Percentiles rank a stretch among this genome's conserved stretches.
phyloP scores from a whole-genome alignment of 192 early-diverging fungal genomes.

The Allomyces javanicus region DNA sequence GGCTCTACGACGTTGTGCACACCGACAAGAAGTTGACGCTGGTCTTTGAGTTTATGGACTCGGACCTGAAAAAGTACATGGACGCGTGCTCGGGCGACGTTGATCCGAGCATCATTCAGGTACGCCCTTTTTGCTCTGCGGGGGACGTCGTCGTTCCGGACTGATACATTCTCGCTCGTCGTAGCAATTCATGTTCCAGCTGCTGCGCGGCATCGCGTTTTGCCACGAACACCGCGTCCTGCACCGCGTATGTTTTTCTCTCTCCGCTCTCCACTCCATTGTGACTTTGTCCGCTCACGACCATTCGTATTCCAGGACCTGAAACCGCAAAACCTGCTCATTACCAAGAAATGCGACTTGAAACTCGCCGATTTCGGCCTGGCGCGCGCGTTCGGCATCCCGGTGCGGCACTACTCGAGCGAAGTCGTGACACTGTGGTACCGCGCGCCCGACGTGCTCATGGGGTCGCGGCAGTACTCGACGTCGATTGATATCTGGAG shows the following conservation, averaged over 20 bases:
- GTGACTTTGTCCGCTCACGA: background rate
- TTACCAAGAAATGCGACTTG: slow-evolving; percentile 75
- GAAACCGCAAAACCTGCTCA: slow-evolving; percentile 82
- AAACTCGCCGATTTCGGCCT: slow-evolving; percentile 90
- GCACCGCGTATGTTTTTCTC: slow-evolving; percentile 45
- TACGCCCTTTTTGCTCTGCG: background rate
- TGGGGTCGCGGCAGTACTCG: slow-evolving; percentile 73
- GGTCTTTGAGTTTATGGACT: slow-evolving; percentile 97
- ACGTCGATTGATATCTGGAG: slow-evolving; percentile 80
- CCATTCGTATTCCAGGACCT: slow-evolving; percentile 27
- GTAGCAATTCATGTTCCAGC: slow-evolving; percentile 89
- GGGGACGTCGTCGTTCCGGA: background rate
- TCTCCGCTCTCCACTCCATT: background rate
- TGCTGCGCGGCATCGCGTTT: slow-evolving; percentile 88
- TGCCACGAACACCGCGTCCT: slow-evolving; percentile 91
- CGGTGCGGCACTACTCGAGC: slow-evolving; percentile 65
- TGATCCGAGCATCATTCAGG: slow-evolving; percentile 20
- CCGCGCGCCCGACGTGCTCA: slow-evolving; percentile 66
- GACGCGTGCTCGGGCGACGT: slow-evolving; percentile 69
- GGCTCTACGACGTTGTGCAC: slow-evolving; percentile 89
- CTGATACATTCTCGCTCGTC: background rate
- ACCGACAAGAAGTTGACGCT: slow-evolving; percentile 95
- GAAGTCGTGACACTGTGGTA: slow-evolving; percentile 82
- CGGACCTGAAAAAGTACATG: slow-evolving; percentile 96
- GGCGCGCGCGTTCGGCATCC: slow-evolving; percentile 91